Percentiles rank a stretch among this genome's conserved stretches.
Evolutionary conservation across 352 stramenopile species (phyloP).

Genomic region (Blastocystis sp.): DNA sequence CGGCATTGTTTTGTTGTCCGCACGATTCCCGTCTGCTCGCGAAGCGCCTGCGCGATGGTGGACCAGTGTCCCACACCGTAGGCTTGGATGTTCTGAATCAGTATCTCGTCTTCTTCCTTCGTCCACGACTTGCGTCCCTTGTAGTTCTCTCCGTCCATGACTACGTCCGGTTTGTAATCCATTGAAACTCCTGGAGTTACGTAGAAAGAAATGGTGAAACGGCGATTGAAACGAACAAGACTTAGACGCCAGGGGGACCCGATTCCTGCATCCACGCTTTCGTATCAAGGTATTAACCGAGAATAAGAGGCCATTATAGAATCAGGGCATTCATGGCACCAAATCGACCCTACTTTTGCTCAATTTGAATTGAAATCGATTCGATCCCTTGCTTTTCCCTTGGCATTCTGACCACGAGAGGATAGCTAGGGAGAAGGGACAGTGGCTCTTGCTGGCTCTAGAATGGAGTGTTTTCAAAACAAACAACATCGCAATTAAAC

Average conservation of each 20-base stretch:
- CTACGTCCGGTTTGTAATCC: slow-evolving; percentile 48
- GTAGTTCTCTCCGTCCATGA: neutral
- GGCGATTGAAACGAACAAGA: neutral
- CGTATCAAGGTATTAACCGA: neutral
- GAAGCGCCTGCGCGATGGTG: slow-evolving; percentile 24
- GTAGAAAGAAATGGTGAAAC: slow-evolving; percentile 56
- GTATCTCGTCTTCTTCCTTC: slow-evolving; percentile 70
- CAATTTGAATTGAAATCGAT: too few species aligned
- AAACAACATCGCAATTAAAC: neutral
- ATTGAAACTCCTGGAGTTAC: slow-evolving; percentile 68
- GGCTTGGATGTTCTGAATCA: slow-evolving; percentile 37
- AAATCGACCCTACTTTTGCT: too few species aligned
- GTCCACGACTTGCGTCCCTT: slow-evolving; percentile 63
- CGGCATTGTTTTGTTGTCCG: slow-evolving; percentile 74
- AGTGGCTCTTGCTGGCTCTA: too few species aligned
- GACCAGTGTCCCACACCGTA: slow-evolving; percentile 70
- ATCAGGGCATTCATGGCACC: too few species aligned
- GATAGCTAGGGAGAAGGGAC: too few species aligned
- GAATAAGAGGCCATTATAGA: neutral
- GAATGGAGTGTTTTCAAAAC: neutral
- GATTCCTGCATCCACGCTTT: neutral
- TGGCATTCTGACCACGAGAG: too few species aligned
- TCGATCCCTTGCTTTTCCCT: too few species aligned
- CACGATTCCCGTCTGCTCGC: slow-evolving; percentile 28
- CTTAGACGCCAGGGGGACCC: neutral